Base-by-base conservation (phyloP, 345 rosid genomes). In the Gossypium rotundifolium region DNA sequence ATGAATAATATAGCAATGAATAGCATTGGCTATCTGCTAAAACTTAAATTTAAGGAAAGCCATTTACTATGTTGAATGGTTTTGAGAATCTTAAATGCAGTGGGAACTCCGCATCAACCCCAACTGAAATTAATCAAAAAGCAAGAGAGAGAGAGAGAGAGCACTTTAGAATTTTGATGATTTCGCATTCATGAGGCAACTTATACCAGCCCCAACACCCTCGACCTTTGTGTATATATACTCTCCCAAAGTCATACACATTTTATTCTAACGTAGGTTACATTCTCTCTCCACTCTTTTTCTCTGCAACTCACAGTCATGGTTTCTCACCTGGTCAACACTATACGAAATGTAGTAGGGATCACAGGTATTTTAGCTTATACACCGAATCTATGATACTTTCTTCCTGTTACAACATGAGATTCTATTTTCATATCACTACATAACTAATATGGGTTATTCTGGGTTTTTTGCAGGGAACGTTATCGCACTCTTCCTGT, bases 401-500 rank as follows among this genome's bases (percentile, higher is more conserved):
- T 62, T 44, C 16, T 62, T 62, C 66, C 66, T 29, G 27, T 14
- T 33, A 63, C 22, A 5, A 10, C 49, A 45, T 45, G 3, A 9
- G 49, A 9, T 45, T 45, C 49, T 45, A 45, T 45, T 11, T 45
- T 9, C 49, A 45, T 45, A 45, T 33, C 38, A 33, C 6, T 33
- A 4, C 38, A 33, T 33, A 33, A 25, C 38, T 67, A 16, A 63
- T 14, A 9, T 29, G 12, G 53, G 45, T 45, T 58, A 8, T 77
- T 70, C 69, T 74, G 49, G 3, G 62, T 29, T 33, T 27, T 78
- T 57, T 83, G 61, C 91, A 94, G 98, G 98, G 48, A 94, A 94
- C 66, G 65, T 79, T 72, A 89, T 92, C 80, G 80, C 98, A 4
- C 82, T 92, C 73, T 83, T 85, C 81, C 60, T 92, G 82, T 94